Evolutionary conservation across 176 grass and related monocot genomes (phyloP).

Genomic region (Saccharum officinarum): DNA sequence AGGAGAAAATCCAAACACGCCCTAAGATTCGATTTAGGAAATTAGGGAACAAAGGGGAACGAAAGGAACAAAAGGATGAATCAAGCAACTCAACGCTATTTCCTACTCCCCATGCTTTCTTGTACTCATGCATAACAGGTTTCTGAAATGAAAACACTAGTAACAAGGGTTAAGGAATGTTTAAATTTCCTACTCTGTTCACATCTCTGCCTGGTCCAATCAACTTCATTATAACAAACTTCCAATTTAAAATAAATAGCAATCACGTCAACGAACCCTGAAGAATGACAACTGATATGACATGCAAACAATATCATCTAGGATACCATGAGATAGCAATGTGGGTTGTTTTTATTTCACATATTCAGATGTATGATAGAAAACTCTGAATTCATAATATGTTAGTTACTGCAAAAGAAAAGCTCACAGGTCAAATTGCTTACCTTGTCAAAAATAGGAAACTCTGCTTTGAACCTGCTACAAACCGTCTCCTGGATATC

Average conservation of each 20-base stretch:
- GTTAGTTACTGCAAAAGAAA: neutral
- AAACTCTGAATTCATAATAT: neutral
- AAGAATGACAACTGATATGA: neutral
- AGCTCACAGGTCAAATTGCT: neutral
- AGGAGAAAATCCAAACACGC: neutral
- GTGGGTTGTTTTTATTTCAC: neutral
- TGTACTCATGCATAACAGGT: neutral
- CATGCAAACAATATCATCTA: neutral
- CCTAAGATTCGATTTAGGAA: neutral
- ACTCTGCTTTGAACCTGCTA: slow-evolving; percentile 68
- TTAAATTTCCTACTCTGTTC: neutral
- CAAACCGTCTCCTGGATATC: slow-evolving; percentile 68
- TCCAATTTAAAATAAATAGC: neutral
- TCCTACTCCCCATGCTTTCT: neutral
- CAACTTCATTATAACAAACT: neutral
- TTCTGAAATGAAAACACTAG: neutral
- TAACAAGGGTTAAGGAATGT: neutral
- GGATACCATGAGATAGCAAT: neutral
- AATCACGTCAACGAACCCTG: neutral
- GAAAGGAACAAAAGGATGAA: neutral
- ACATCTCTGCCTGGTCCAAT: neutral
- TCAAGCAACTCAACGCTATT: neutral
- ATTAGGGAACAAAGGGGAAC: neutral
- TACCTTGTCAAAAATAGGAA: slow-evolving; percentile 82
- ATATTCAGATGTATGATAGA: neutral